Base-by-base conservation (phyloP, 108 stramenopile genomes). In the Conticribra guillardii region DNA sequence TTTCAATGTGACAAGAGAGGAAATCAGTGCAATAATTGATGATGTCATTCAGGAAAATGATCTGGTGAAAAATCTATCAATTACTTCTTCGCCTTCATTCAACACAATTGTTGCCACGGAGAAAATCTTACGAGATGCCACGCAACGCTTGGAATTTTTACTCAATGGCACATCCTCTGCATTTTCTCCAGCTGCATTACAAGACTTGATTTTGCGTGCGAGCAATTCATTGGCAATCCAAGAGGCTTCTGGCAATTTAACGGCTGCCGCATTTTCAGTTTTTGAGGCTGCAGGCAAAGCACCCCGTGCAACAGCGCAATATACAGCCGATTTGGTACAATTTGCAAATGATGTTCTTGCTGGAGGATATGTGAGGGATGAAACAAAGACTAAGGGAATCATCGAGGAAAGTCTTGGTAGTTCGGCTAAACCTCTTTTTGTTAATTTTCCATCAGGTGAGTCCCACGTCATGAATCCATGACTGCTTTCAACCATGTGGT, bases 301-400 rank as follows among this genome's bases (percentile, higher is more conserved):
- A 29, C 88, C 91, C 11, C 64, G 81, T 32, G 85, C 88, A 26
- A 85, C 88, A 23, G 82, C 87, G 32, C 67, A 79, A 29, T 85
- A 84, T 46, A 87, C 88, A 21, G 81, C 83, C 8, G 69, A 81
- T 29, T 59, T 92, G n/a, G 73, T 87, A 0, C 60, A 71, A 44
- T 66, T 84, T 46, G 87, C 87, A 46, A 92, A 92, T 50, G 64
- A 41, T 5, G 74, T 89, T 0, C 72, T 89, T n/a, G 71, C 64
- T 23, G 71, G 67, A 8, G 91, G 91, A 0, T 88, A 84, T 47
- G 63, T 69, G 9, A 46, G 19, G 45, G 58, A 45, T 17, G 51
- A 62, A 1, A 28, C 15, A 15, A 31, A 11, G 7, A 24, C 45
- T n/a, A n/a, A n/a, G 63, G 14, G 19, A 52, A 69, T 61, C 21